These are phyloP conservation scores for Quercus agrifolia DNA, from an alignment of 306 rosid species.

Conservation along the genomic window DNA sequence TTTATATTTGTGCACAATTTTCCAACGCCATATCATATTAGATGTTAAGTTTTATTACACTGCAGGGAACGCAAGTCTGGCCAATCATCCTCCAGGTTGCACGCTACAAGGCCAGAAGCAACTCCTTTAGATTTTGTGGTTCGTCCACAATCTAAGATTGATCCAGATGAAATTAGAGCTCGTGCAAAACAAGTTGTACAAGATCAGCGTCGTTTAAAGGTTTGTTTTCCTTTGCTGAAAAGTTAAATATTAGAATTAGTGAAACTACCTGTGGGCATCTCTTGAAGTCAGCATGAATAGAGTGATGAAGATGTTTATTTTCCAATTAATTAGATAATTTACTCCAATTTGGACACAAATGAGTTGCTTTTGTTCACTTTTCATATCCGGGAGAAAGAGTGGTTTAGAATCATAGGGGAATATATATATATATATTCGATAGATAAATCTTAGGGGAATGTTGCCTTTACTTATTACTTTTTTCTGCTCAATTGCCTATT, in stretches of 20 bases:
- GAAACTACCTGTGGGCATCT: not conserved
- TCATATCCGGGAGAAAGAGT: not conserved
- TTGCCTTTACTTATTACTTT: not conserved
- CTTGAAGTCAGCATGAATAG: not conserved
- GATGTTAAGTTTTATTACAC: conserved; percentile 13
- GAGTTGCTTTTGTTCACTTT: not conserved
- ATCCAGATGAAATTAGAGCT: conserved; percentile 91
- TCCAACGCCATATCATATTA: not conserved
- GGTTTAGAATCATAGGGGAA: not conserved
- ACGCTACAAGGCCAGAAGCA: conserved; percentile 89
- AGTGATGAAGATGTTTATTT: not conserved
- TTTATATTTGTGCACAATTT: not conserved
- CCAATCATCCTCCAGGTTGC: conserved; percentile 78
- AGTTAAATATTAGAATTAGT: not conserved
- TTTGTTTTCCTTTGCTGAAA: conserved; percentile 23
- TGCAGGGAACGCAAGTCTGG: conserved; percentile 83
- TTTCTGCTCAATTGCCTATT: no score
- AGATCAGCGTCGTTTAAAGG: conserved; percentile 94
- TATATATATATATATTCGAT: no score
- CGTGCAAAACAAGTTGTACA: conserved; percentile 74
- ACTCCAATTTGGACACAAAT: not conserved
- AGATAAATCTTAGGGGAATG: not conserved
- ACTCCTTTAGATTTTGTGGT: conserved; percentile 91
- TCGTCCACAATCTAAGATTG: conserved; percentile 92
- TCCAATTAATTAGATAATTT: not conserved